Evolutionary conservation across 2,329 filamentous ascomycete species (phyloP), one percentile per base, ranked within the genome.

Genomic region (Talaromyces sp.): DNA sequence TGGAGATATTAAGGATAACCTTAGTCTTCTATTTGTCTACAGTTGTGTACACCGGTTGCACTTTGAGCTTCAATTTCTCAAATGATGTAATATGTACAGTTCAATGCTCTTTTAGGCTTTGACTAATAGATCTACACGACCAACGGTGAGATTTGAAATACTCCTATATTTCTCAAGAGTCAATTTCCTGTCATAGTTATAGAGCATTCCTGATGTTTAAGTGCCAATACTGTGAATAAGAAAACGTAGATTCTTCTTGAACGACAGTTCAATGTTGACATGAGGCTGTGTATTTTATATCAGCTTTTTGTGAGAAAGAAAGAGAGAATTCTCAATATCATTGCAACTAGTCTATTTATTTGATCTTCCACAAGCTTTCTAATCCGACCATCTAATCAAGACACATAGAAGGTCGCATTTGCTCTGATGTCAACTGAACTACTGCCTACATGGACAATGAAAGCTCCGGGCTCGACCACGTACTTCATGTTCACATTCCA

Each of bases 391-490:
- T 17, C 29, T 1, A 12, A 29, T 59, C 46, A 62, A 7, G 54
- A 46, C 24, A 74, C 71, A 60, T 67, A 67, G 48, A 74, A 71
- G 6, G 69, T 73, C 32, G 67, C 65, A 60, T 70, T 73, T 6
- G 67, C 71, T 57, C 70, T 61, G 59, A 73, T 70, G 67, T 74
- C 72, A 57, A 62, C 62, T n/a, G 70, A 72, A 63, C 77, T 82
- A n/a, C 74, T 73, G 2, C 87, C 88, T 17, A 88, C 81, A 58
- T 81, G 77, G 10, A 90, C 76, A 5, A 80, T 73, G 70, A 91
- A 91, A 46, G 86, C 81, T 1, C 88, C 88, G 3, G 83, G 83
- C 79, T 91, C 89, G 41, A 91, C 88, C 26, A 89, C 86, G 71
- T 91, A 91, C 70, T 87, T 75, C 85, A 90, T 88, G 35, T 73